Percentiles rank a stretch among this genome's conserved stretches.
phyloP scores from a whole-genome alignment of 768 basidiomycete genomes.

The Saitozyma podzolica region DNA sequence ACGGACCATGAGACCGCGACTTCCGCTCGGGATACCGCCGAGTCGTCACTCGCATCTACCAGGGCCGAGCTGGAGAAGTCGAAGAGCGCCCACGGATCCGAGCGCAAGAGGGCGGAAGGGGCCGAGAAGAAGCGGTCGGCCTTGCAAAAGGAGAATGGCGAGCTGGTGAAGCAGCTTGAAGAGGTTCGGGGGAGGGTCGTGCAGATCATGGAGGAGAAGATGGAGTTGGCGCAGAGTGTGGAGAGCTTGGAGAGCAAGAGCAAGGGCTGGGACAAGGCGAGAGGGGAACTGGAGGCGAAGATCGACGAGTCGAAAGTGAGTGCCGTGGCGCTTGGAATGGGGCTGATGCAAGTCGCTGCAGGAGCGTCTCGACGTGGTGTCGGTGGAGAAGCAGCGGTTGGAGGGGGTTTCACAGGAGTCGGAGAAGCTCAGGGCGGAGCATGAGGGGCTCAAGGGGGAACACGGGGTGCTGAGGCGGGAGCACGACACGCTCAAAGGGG shows the following conservation, averaged over 20 bases:
- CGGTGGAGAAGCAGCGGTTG: not conserved
- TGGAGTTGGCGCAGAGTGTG: constrained; percentile 29
- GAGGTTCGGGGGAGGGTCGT: constrained; percentile 49
- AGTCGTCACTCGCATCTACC: constrained; percentile 6
- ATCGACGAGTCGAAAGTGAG: constrained; percentile 24
- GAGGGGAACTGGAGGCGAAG: constrained; percentile 19
- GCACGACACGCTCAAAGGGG: not conserved
- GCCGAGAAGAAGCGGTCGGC: constrained; percentile 39
- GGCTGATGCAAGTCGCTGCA: not conserved
- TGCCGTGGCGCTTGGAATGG: constrained; percentile 9
- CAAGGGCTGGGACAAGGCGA: constrained; percentile 23
- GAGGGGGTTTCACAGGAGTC: not conserved
- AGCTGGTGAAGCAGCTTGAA: constrained; percentile 45
- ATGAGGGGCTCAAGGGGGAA: not conserved
- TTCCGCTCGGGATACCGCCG: constrained; percentile 7
- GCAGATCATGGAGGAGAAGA: constrained; percentile 47
- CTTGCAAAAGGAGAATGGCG: constrained; percentile 46
- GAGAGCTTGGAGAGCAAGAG: constrained; percentile 31
- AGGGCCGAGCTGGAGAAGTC: constrained; percentile 21
- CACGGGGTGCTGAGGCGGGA: not conserved
- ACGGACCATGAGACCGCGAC: constrained; percentile 12
- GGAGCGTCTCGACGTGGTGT: too few relatives aligned
- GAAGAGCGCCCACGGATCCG: constrained; percentile 15
- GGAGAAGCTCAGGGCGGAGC: constrained; percentile 5
- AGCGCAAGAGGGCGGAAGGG: constrained; percentile 34